Conservation (phyloP, 1,139 yeast genomes). For the Zhuliangozyma parablackwelliae region DNA sequence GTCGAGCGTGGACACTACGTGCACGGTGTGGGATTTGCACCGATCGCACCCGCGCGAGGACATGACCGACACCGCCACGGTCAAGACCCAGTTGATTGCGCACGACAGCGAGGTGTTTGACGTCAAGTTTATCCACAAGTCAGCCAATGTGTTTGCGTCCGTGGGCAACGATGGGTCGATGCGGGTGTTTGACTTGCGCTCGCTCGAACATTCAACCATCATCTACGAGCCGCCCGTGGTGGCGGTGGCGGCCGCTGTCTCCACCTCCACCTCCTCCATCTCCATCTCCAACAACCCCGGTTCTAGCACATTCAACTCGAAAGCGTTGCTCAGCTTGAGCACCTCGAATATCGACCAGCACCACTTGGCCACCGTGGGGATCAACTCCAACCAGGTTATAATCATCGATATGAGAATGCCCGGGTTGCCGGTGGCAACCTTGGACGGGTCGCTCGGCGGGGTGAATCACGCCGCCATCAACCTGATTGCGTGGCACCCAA, state of each 20-base stretch:
- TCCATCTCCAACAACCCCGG: conserved; percentile 7
- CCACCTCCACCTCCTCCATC: background rate
- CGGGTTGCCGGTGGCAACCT: conserved; percentile 66
- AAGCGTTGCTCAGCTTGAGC: conserved; percentile 69
- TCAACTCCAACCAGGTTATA: conserved; percentile 60
- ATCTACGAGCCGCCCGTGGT: conserved; percentile 62
- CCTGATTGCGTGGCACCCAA: conserved; percentile 81
- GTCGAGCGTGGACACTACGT: conserved; percentile 90
- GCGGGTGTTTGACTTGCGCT: conserved; percentile 83
- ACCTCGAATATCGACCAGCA: conserved; percentile 81
- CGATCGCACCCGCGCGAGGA: conserved; percentile 21
- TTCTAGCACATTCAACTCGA: conserved; percentile 25
- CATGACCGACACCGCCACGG: conserved; percentile 52
- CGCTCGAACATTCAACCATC: conserved; percentile 90
- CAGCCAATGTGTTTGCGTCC: conserved; percentile 79
- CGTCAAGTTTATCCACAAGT: conserved; percentile 74
- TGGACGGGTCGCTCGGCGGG: conserved; percentile 62
- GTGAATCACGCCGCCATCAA: conserved; percentile 55
- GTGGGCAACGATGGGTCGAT: conserved; percentile 96
- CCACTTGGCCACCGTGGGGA: conserved; percentile 72
- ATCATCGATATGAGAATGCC: conserved; percentile 86
- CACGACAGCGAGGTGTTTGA: conserved; percentile 95
- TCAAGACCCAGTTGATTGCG: conserved; percentile 91
- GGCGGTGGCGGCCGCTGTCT: conserved; percentile 6
- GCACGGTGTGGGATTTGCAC: conserved; percentile 89